Conservation (phyloP, 108 stramenopile genomes). For the Cyclostephanos tholiformis region DNA sequence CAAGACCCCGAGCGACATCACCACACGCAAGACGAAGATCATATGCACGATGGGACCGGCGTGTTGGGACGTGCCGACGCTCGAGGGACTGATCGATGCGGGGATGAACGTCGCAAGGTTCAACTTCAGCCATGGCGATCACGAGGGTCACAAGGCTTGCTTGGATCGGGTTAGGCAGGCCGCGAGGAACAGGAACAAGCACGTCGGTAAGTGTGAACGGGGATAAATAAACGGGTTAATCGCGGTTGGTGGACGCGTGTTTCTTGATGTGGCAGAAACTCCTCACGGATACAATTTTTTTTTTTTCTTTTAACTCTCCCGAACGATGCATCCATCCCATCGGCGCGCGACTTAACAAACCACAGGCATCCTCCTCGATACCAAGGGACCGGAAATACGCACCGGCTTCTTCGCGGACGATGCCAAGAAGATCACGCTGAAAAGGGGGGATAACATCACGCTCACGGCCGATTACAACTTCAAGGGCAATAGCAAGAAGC, state of each 20-base stretch:
- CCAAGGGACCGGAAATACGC: slow-evolving; percentile 97
- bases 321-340: too few species aligned
- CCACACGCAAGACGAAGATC: slow-evolving; percentile 81
- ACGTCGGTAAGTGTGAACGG: slow-evolving; percentile 62
- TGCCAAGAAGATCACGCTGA: slow-evolving; percentile 76
- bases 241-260: too few species aligned
- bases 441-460: slow-evolving; percentile 76
- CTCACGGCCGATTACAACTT: slow-evolving; percentile 87
- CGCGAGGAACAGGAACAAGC: slow-evolving; percentile 69
- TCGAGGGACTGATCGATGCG: slow-evolving; percentile 83
- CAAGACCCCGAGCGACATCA: slow-evolving; percentile 48
- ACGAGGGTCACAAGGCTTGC: slow-evolving; percentile 82
- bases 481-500: slow-evolving; percentile 79
- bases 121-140: slow-evolving; percentile 92
- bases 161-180: slow-evolving; percentile 82
- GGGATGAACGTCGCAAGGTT: slow-evolving; percentile 94
- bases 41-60: slow-evolving; percentile 90
- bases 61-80: slow-evolving; percentile 79
- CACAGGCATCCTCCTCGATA: slow-evolving; percentile 84
- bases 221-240: too few species aligned
- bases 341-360: not conserved
- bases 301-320: too few species aligned
- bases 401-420: slow-evolving; percentile 92
- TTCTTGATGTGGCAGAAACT: too few species aligned
- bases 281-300: too few species aligned